Percentiles rank a stretch among this genome's conserved stretches.
Evolutionary conservation across 371 early-diverging fungal species (phyloP).

Genomic region (Mucor sp.): DNA sequence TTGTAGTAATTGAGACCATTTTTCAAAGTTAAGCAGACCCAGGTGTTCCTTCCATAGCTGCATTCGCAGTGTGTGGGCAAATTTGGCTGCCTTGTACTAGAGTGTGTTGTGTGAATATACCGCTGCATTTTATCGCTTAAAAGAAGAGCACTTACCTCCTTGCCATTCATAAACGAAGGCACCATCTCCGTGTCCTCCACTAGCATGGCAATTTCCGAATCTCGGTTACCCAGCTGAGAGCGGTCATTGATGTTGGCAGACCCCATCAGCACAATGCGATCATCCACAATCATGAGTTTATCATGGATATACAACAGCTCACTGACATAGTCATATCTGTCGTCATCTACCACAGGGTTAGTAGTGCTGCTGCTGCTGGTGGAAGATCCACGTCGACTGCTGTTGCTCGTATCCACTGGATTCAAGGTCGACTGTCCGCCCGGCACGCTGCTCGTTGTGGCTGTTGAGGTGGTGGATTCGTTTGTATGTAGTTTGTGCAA

Average conservation of each 20-base stretch:
- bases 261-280: constrained; percentile 81
- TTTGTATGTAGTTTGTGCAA: constrained; percentile 12
- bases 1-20: constrained; percentile 35
- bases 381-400: constrained; percentile 16
- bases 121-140: background rate
- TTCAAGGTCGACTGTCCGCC: background rate
- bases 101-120: background rate
- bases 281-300: constrained; percentile 93
- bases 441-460: background rate
- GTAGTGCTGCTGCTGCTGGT: background rate
- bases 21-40: constrained; percentile 61
- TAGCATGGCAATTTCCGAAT: constrained; percentile 89
- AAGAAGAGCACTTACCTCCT: constrained; percentile 39
- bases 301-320: constrained; percentile 92
- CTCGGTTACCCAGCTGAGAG: constrained; percentile 84
- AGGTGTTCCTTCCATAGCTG: constrained; percentile 87
- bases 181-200: constrained; percentile 79
- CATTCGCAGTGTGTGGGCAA: constrained; percentile 77
- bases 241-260: constrained; percentile 68
- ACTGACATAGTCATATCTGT: constrained; percentile 61
- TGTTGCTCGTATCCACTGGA: background rate
- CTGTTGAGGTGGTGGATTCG: background rate
- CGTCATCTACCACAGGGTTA: constrained; percentile 20
- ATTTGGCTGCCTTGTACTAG: constrained; percentile 70
- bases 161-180: constrained; percentile 71